phyloP scores from a whole-genome alignment of 2,329 filamentous ascomycete genomes.

The Hymenoscyphus infarciens region DNA sequence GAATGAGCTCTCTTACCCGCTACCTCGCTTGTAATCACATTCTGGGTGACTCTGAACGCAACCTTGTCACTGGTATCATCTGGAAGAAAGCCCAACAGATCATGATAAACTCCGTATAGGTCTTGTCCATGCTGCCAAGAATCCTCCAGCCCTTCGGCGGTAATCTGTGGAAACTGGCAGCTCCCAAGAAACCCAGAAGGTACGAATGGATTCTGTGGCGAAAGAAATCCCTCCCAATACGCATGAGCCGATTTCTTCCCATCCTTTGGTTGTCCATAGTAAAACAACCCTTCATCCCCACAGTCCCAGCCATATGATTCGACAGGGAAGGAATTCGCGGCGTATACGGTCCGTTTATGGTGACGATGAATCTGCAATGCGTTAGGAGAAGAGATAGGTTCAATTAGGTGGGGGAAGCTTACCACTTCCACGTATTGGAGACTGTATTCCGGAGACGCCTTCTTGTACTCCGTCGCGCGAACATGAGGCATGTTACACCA shows the following conservation, averaged over 20 bases:
- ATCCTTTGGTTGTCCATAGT: slow-evolving; percentile 58
- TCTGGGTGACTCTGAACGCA: slow-evolving; percentile 72
- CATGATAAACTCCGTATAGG: slow-evolving; percentile 71
- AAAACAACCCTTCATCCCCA: slow-evolving; percentile 64
- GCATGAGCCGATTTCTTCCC: slow-evolving; percentile 50
- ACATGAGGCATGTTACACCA: slow-evolving; percentile 86
- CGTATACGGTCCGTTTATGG: slow-evolving; percentile 80
- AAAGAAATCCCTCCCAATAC: slow-evolving; percentile 64
- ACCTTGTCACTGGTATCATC: slow-evolving; percentile 44
- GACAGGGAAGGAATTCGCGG: slow-evolving; percentile 69
- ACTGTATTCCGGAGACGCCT: slow-evolving; percentile 52
- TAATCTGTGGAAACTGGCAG: slow-evolving; percentile 82
- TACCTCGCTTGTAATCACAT: slow-evolving; percentile 78
- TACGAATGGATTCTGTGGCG: slow-evolving; percentile 62
- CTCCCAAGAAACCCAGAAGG: slow-evolving; percentile 66
- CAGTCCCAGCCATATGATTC: slow-evolving; percentile 74
- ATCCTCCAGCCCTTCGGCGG: slow-evolving; percentile 66
- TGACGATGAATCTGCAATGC: slow-evolving; percentile 64
- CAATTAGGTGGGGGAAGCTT: slow-evolving; percentile 32
- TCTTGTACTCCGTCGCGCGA: slow-evolving; percentile 60
- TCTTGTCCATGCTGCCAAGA: slow-evolving; percentile 74
- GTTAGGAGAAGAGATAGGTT: not conserved
- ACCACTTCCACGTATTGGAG: slow-evolving; percentile 74
- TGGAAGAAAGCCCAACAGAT: slow-evolving; percentile 65
- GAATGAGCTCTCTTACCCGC: slow-evolving; percentile 39